phyloP scores from a whole-genome alignment of 305 asterid species.

The Rubia balearica region DNA sequence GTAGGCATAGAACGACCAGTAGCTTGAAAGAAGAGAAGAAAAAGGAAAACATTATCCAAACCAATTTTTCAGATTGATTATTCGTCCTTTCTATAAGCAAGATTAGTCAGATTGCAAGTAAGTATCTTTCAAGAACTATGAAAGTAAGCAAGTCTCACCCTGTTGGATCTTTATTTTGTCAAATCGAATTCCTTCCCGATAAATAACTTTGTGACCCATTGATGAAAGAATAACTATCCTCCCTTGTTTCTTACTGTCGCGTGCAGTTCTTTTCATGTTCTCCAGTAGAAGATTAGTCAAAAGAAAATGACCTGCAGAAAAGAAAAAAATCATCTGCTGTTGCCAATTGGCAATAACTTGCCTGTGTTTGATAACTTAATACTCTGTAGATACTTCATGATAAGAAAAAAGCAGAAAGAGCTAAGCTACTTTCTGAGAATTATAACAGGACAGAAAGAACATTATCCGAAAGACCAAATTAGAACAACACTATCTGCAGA shows the following conservation, averaged over 20 bases:
- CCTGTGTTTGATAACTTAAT: neutral
- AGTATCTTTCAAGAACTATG: neutral
- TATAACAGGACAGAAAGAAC: neutral
- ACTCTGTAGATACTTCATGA: neutral
- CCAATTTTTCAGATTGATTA: neutral
- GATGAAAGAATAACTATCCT: conserved; percentile 70
- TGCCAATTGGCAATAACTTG: neutral
- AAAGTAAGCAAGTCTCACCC: conserved; percentile 30
- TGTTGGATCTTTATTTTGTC: conserved; percentile 13
- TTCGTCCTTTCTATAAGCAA: neutral
- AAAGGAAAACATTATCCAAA: neutral
- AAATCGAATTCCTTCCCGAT: conserved; percentile 43
- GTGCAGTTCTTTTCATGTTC: conserved; percentile 65
- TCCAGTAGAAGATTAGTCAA: conserved; percentile 72
- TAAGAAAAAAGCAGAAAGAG: neutral
- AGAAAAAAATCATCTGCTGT: neutral
- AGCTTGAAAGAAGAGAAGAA: neutral
- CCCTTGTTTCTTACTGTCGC: conserved; percentile 48
- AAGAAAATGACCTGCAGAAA: conserved; percentile 62
- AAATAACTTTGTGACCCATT: conserved; percentile 49
- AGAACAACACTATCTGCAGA: neutral
- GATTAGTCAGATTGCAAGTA: neutral
- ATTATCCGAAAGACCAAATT: neutral
- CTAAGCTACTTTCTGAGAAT: neutral
- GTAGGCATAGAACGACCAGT: conserved; percentile 5